Evolutionary conservation across 768 basidiomycete genomes (phyloP).

Genomic region (Lepiota venenata): DNA sequence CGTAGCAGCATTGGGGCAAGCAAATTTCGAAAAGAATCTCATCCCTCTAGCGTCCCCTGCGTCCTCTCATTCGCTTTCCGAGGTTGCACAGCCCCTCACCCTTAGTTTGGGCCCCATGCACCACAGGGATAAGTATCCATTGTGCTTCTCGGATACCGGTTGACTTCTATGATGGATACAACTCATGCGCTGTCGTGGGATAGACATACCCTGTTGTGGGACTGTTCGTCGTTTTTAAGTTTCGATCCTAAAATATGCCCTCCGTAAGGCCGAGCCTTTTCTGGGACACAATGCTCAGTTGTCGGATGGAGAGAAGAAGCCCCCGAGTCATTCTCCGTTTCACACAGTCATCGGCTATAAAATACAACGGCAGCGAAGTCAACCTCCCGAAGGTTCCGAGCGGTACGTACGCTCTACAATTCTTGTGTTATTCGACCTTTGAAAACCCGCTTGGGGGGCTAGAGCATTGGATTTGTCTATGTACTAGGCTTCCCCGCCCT

Average conservation of each 20-base stretch:
- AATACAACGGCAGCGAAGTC: too few species aligned
- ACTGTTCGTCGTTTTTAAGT: background rate
- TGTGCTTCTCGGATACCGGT: background rate
- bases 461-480: background rate
- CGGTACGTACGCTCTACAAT: too few species aligned
- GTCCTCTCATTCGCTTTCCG: too few species aligned
- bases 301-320: too few species aligned
- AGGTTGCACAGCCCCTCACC: background rate
- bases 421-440: too few species aligned
- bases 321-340: too few species aligned
- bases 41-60: background rate
- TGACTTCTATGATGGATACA: background rate
- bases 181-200: background rate
- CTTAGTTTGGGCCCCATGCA: background rate
- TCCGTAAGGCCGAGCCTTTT: background rate
- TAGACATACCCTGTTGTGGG: background rate
- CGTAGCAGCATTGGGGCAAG: background rate
- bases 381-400: too few species aligned
- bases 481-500: background rate
- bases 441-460: too few species aligned
- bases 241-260: background rate
- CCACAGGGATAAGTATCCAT: background rate
- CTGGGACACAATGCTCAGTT: too few species aligned
- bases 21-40: background rate
- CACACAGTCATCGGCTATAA: too few species aligned